Conservation (phyloP, 441 rosid species). For the Pelargonium cotyledonis region DNA sequence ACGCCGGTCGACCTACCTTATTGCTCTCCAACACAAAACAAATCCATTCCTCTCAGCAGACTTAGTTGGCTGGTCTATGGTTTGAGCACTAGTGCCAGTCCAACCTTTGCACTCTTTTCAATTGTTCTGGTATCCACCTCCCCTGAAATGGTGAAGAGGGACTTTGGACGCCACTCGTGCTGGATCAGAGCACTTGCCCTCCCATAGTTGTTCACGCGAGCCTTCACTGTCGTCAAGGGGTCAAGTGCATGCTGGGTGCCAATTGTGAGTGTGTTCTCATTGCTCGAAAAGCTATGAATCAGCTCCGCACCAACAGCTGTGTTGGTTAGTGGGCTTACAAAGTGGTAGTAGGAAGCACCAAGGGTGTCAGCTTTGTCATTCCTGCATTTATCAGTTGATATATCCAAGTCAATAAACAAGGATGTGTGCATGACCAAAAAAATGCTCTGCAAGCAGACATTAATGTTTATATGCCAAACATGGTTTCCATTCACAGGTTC, state of each 20-base stretch:
- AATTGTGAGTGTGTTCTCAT: constrained; percentile 65
- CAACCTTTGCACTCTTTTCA: constrained; percentile 89
- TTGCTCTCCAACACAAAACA: constrained; percentile 24
- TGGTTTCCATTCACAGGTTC: not conserved
- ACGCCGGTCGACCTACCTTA: constrained; percentile 23
- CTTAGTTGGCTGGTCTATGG: constrained; percentile 33
- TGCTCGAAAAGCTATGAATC: constrained; percentile 67
- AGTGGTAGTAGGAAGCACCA: constrained; percentile 81
- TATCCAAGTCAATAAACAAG: not conserved
- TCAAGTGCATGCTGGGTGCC: constrained; percentile 86
- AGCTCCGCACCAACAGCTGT: constrained; percentile 97
- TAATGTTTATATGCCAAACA: not conserved
- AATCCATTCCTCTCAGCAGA: constrained; percentile 6
- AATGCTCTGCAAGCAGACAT: not conserved
- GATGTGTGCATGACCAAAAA: constrained; percentile 5
- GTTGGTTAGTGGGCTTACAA: constrained; percentile 66
- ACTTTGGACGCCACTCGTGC: constrained; percentile 88
- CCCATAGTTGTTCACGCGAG: constrained; percentile 80
- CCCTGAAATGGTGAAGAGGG: constrained; percentile 76
- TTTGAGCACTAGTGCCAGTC: constrained; percentile 79
- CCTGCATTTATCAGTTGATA: constrained; percentile 36
- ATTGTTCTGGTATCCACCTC: constrained; percentile 90
- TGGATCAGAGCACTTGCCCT: constrained; percentile 79
- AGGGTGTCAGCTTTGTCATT: constrained; percentile 72
- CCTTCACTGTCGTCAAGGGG: constrained; percentile 82